phyloP scores from a whole-genome alignment of 805 yeast species.

The Zygosaccharomyces bisporus region DNA sequence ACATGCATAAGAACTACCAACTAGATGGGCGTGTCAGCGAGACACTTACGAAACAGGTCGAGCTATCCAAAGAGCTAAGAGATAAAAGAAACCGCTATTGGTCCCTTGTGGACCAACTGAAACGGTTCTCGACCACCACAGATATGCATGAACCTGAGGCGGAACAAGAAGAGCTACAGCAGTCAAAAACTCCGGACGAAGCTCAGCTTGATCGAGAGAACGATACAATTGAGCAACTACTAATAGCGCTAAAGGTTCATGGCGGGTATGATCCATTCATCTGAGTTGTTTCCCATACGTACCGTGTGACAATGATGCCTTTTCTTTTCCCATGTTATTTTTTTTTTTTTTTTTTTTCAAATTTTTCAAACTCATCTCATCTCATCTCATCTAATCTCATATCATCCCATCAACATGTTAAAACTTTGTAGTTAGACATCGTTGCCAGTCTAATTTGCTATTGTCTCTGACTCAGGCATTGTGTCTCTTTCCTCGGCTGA shows the following conservation, averaged over 20 bases:
- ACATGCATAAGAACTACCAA: conserved; percentile 20
- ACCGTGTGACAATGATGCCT: conserved; percentile 1
- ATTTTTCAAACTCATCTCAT: conserved; percentile 14
- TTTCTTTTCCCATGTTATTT: conserved; percentile 6
- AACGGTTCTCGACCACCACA: conserved; percentile 4
- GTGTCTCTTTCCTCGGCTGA: not conserved
- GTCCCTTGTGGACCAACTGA: conserved; percentile 5
- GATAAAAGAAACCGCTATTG: conserved; percentile 9
- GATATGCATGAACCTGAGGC: not conserved
- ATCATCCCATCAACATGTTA: conserved; percentile 10
- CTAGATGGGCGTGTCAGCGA: conserved; percentile 17
- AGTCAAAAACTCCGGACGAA: not conserved
- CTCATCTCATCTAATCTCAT: conserved; percentile 6
- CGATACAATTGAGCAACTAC: conserved; percentile 18
- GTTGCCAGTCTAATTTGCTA: not conserved
- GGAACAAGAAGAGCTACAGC: not conserved
- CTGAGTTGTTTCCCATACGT: conserved; percentile 3
- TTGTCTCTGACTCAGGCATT: not conserved
- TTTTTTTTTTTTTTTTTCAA: conserved; percentile 12
- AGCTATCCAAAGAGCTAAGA: conserved; percentile 5
- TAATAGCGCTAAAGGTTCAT: conserved; percentile 23
- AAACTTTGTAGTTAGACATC: not conserved
- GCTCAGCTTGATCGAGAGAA: conserved; percentile 12
- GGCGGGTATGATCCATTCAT: conserved; percentile 18
- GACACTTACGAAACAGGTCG: conserved; percentile 1